Conservation (phyloP, 1,139 yeast species). For the Blastobotrys illinoisensis region DNA sequence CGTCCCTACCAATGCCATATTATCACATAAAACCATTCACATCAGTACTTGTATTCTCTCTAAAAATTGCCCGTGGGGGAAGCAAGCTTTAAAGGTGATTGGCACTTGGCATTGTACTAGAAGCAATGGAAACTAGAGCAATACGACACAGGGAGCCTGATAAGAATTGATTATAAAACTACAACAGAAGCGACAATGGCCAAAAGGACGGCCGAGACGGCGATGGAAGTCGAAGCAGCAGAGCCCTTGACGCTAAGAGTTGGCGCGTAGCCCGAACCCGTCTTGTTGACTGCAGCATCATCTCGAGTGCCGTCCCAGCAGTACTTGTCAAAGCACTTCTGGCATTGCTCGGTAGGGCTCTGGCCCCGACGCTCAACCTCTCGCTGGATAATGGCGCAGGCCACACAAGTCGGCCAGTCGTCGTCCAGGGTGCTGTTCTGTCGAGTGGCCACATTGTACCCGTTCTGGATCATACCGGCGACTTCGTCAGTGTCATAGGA, state of each 20-base stretch:
- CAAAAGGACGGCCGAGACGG: background rate
- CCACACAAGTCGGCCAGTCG: slow-evolving; percentile 76
- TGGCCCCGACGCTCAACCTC: slow-evolving; percentile 67
- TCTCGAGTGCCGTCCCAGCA: slow-evolving; percentile 73
- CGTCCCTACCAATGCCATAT: no score
- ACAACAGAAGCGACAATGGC: background rate
- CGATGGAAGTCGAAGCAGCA: background rate
- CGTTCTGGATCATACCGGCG: slow-evolving; percentile 63
- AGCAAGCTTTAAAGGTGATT: no score
- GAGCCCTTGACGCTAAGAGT: slow-evolving; percentile 9
- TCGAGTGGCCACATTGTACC: slow-evolving; percentile 72
- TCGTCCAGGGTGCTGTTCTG: slow-evolving; percentile 65
- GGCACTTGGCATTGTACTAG: no score
- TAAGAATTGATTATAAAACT: no score
- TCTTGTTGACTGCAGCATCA: slow-evolving; percentile 12
- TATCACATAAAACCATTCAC: no score
- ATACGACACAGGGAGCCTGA: no score
- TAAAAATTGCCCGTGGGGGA: no score
- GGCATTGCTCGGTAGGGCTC: slow-evolving; percentile 69
- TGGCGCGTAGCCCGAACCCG: slow-evolving; percentile 17
- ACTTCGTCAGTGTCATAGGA: slow-evolving; percentile 58
- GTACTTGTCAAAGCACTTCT: slow-evolving; percentile 63
- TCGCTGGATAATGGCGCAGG: slow-evolving; percentile 85
- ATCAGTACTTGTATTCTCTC: no score
- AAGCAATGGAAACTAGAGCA: no score